Percentiles rank a stretch among this genome's conserved stretches.
phyloP scores from a whole-genome alignment of 163 green algal genomes.

The Scenedesmus sp. region DNA sequence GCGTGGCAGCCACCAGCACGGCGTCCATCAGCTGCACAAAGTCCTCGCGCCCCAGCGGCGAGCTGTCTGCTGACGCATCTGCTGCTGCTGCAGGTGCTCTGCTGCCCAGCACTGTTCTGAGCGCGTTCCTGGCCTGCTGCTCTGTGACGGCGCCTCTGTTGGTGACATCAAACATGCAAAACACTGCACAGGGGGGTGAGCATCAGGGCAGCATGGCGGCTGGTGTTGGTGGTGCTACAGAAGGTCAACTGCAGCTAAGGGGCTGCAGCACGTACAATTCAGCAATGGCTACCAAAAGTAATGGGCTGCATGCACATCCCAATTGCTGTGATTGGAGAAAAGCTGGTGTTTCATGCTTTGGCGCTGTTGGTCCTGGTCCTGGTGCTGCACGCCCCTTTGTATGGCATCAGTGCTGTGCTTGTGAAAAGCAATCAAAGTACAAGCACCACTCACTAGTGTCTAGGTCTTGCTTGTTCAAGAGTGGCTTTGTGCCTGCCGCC shows the following conservation, averaged over 20 bases:
- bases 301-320: no score
- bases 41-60: conserved; percentile 1
- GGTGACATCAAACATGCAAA: conserved; percentile 79
- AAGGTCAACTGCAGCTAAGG: no score
- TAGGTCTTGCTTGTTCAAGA: conserved; percentile 67
- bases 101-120: conserved; percentile 50
- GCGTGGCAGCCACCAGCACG: conserved; percentile 21
- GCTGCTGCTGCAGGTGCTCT: not conserved
- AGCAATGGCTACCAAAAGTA: no score
- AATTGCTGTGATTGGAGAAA: no score
- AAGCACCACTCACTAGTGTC: conserved; percentile 53
- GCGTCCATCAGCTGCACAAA: conserved; percentile 34
- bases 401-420: not conserved
- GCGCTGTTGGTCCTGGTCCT: not conserved
- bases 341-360: not conserved
- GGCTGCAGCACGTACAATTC: not conserved
- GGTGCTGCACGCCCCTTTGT: not conserved
- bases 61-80: not conserved
- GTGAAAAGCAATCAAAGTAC: not conserved
- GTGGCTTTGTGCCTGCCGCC: conserved; percentile 55
- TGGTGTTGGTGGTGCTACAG: no score
- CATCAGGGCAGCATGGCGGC: no score
- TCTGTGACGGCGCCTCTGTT: conserved; percentile 62
- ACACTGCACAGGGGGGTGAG: conserved; percentile 32
- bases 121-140: conserved; percentile 63